These are phyloP conservation scores for Hymenotorrendiella dingleyae DNA, from an alignment of 2,329 filamentous ascomycete species.

Conservation along the genomic window DNA sequence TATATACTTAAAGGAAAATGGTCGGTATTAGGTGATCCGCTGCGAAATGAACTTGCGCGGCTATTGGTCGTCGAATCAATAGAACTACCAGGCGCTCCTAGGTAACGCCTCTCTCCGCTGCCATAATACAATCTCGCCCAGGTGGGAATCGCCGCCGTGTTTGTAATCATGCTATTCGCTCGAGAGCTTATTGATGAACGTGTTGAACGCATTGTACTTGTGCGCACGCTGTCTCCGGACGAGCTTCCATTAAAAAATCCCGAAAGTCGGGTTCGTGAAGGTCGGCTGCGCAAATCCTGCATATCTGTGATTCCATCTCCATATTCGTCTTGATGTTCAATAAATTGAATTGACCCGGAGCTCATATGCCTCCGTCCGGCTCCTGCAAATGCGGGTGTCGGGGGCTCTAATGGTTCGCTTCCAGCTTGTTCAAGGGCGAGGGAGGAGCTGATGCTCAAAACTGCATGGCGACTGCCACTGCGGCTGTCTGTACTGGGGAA, in stretches of 20 bases:
- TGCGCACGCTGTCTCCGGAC: constrained; percentile 36
- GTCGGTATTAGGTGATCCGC: constrained; percentile 45
- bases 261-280: constrained; percentile 49
- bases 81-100: constrained; percentile 34
- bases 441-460: constrained; percentile 52
- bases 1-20: constrained; percentile 41
- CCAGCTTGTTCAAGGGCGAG: constrained; percentile 22
- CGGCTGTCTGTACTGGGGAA: constrained; percentile 41
- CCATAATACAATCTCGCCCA: constrained; percentile 64
- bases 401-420: constrained; percentile 42
- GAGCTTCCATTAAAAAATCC: constrained; percentile 42
- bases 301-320: constrained; percentile 59
- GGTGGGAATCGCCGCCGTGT: constrained; percentile 35
- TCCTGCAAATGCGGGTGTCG: constrained; percentile 38
- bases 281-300: constrained; percentile 44
- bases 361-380: constrained; percentile 29
- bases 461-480: constrained; percentile 48
- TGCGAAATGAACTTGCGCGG: constrained; percentile 40
- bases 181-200: constrained; percentile 35
- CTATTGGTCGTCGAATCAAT: constrained; percentile 34
- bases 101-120: constrained; percentile 52
- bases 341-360: constrained; percentile 36
- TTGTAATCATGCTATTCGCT: constrained; percentile 37
- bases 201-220: constrained; percentile 29
- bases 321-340: constrained; percentile 57